Base-by-base conservation (phyloP, 495 filamentous ascomycete genomes). In the Penicillium egyptiacum region DNA sequence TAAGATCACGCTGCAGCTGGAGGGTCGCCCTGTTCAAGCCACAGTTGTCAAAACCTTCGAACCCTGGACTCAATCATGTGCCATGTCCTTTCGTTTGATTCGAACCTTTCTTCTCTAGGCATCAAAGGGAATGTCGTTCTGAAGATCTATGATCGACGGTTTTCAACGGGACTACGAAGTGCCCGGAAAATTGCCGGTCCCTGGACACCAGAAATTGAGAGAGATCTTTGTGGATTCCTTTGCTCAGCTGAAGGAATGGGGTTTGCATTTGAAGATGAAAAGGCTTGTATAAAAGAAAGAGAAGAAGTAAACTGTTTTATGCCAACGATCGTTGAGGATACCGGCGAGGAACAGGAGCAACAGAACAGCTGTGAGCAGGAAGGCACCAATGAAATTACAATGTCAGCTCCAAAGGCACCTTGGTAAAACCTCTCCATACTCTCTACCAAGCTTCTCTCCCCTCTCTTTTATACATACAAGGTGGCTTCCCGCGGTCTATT, bases 81-180 rank as follows among this genome's bases (percentile, higher is more conserved):
- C 20, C 1, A 50, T 50, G 48, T 23, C 5, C 5, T 50, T 16
- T 37, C 22, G 1, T 50, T 50, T 39, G 48, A 50, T 37, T 16
- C 30, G 14, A 14, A 50, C 9, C 48, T 50, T 39, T 50, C 48
- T n/a, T 11, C 19, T 37, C 16, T 50, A 22, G 48, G 31, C 2
- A 50, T 50, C n/a, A 8, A 35, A 4, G 48, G 31, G 16, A 39
- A 50, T 4, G 48, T 50, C 6, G 47, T 50, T 3, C 31, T 50
- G 20, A 50, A 50, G 20, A 5, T 50, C 2, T 50, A 20, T 22
- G 47, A 50, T 25, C 28, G 30, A 35, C 17, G 47, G 11, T 35
- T 33, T 6, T 19, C 47, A 23, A 20, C 19, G 8, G 10, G 8
- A 50, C 31, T 50, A 22, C 47, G 47, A 6, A 43, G 12, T 10